Percentiles rank a stretch among this genome's conserved stretches.
These are phyloP conservation scores for Ogataea nitratoaversa DNA, from an alignment of 805 yeast genomes.

Conservation along the genomic window DNA sequence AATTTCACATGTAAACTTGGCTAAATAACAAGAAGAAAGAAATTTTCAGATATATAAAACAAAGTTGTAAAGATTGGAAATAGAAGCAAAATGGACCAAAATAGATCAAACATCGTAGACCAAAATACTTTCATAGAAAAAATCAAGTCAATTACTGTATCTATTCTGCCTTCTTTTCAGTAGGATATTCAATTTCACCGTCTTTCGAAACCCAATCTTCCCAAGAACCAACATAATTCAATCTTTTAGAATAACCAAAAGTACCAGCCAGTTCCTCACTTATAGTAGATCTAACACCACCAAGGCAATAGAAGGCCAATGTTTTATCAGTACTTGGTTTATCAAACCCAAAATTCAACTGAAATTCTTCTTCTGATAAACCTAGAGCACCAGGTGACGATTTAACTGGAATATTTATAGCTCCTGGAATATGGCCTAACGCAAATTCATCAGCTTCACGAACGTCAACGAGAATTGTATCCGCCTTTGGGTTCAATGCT, in stretches of 20 bases:
- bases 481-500: conserved; percentile 31
- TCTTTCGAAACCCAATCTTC: conserved; percentile 70
- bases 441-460: conserved; percentile 81
- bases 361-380: conserved; percentile 72
- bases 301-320: conserved; percentile 85
- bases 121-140: no score
- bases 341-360: conserved; percentile 71
- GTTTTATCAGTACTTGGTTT: conserved; percentile 74
- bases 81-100: no score
- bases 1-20: no score
- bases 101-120: no score
- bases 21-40: no score
- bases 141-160: no score
- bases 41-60: no score
- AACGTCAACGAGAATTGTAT: conserved; percentile 72
- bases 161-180: conserved; percentile 9
- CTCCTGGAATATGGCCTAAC: conserved; percentile 76
- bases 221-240: conserved; percentile 83
- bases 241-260: conserved; percentile 80
- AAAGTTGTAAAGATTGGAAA: no score
- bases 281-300: conserved; percentile 85
- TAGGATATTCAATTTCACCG: conserved; percentile 24
- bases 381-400: conserved; percentile 91
- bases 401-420: conserved; percentile 85
- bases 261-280: conserved; percentile 91